A percentile compares a stretch with the other conserved stretches of the same genome.
These are phyloP conservation scores for Hypholoma fasciculare DNA, from an alignment of 768 basidiomycete species.

Conservation along the genomic window DNA sequence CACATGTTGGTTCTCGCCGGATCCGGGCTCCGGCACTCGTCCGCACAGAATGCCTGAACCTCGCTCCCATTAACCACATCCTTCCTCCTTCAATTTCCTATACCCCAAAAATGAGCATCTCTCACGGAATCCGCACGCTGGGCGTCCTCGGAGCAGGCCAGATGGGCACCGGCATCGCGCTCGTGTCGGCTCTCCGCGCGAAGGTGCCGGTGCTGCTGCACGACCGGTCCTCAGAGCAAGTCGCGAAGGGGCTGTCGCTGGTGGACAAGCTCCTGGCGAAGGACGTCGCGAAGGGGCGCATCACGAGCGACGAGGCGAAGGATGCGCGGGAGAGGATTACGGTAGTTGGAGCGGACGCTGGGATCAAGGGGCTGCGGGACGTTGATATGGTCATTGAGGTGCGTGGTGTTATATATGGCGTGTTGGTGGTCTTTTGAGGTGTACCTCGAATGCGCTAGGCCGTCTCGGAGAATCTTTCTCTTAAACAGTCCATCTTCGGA, in stretches of 20 bases:
- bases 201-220: slow-evolving; percentile 84
- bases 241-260: slow-evolving; percentile 69
- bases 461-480: slow-evolving; percentile 76
- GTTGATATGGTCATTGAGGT: slow-evolving; percentile 93
- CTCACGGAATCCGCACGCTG: slow-evolving; percentile 72
- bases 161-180: slow-evolving; percentile 92
- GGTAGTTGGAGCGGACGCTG: slow-evolving; percentile 49
- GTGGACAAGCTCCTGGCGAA: slow-evolving; percentile 86
- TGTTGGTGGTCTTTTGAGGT: not conserved
- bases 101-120: slow-evolving; percentile 44
- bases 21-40: no score
- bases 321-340: slow-evolving; percentile 69
- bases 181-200: slow-evolving; percentile 83
- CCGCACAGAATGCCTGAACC: not conserved
- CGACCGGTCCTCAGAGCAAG: slow-evolving; percentile 75
- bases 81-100: not conserved
- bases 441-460: slow-evolving; percentile 48
- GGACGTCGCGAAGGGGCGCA: slow-evolving; percentile 82
- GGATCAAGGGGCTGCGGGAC: slow-evolving; percentile 64
- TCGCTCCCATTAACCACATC: not conserved
- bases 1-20: no score
- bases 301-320: slow-evolving; percentile 68
- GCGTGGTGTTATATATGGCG: not conserved
- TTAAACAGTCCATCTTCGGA: slow-evolving; percentile 81
- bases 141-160: slow-evolving; percentile 85